Base-by-base conservation (phyloP, 768 basidiomycete genomes). In the Dioszegia hungarica region DNA sequence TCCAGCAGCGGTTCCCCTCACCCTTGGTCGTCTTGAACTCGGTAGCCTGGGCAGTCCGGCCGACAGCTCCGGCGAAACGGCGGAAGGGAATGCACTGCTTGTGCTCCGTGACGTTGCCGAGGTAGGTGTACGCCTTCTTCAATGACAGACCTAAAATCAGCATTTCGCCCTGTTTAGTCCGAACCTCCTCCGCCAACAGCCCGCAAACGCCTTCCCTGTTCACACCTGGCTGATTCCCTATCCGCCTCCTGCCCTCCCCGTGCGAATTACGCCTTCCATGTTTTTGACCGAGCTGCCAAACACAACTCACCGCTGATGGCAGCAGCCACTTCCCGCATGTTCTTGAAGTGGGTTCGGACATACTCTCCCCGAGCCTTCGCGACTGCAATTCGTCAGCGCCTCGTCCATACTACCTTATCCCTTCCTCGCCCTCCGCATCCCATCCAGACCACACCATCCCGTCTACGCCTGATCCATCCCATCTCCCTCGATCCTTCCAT, bases 261-360 rank as follows among this genome's bases (percentile, higher is more conserved):
- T n/a, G n/a, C n/a, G n/a, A n/a, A n/a, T n/a, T n/a, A n/a, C 31
- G 31, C 31, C 31, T 14, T 6, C 31, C 31, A 14, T 14, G 14
- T 33, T 9, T 41, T 41, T n/a, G 38, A 31, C 22, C 25, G 11
- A 34, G 22, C 20, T 27, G 39, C 17, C 11, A 19, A 57, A 22
- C 20, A 19, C 11, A 20, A 78, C 82, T 72, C 64, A 90, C 92
- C 93, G 64, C 86, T 84, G 63, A 97, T 81, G 66, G 89, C 91
- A 64, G 94, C 94, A 49, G 89, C 93, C 55, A 98, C 95, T 80
- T 99, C 95, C 63, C 90, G 86, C 90, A 95, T 98, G 85, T 98
- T 99, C 87, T 99, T 99, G 86, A 95, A 99, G 82, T 97, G 94
- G 45, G 95, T 98, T 72, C 93, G 89, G 75, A 95, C 85, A 83